These are phyloP conservation scores for Penicillium canariense DNA, from an alignment of 495 filamentous ascomycete genomes.

Conservation along the genomic window DNA sequence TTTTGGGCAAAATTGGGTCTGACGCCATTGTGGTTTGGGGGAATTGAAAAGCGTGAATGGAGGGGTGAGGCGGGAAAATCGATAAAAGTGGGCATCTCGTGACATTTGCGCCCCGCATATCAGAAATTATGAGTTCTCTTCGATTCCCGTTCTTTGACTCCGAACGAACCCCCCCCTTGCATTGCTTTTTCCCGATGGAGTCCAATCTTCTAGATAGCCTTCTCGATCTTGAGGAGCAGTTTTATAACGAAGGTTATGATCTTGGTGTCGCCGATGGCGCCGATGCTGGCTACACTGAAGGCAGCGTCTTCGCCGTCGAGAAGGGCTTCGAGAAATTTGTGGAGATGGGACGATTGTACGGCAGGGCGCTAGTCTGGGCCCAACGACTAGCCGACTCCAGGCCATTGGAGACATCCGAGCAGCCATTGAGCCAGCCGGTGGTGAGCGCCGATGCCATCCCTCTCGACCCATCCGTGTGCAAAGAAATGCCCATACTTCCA, in stretches of 20 bases:
- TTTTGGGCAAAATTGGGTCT: conserved; percentile 40
- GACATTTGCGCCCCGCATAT: conserved; percentile 29
- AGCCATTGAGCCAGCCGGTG: conserved; percentile 8
- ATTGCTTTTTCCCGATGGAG: conserved; percentile 29
- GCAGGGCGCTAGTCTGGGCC: conserved; percentile 80
- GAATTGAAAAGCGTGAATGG: conserved; percentile 22
- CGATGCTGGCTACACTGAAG: conserved; percentile 80
- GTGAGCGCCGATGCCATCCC: conserved; percentile 15
- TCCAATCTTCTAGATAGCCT: conserved; percentile 66
- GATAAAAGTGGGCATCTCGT: conserved; percentile 31
- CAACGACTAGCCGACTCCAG: conserved; percentile 48
- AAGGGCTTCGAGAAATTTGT: conserved; percentile 91
- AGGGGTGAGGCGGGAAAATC: conserved; percentile 32
- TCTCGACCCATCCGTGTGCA: conserved; percentile 33
- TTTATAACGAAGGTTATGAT: conserved; percentile 80
- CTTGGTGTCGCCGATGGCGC: conserved; percentile 74
- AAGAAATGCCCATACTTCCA: conserved; percentile 47
- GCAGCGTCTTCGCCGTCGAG: conserved; percentile 82
- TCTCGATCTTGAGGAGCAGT: conserved; percentile 76
- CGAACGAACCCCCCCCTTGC: neutral
- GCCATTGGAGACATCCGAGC: conserved; percentile 12
- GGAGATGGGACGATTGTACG: conserved; percentile 75
- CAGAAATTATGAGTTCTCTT: conserved; percentile 9
- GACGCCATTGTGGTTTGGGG: conserved; percentile 29
- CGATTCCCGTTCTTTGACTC: conserved; percentile 4